These are phyloP conservation scores for Anethum foeniculum DNA, from an alignment of 140 eudicot genomes.

Conservation along the genomic window DNA sequence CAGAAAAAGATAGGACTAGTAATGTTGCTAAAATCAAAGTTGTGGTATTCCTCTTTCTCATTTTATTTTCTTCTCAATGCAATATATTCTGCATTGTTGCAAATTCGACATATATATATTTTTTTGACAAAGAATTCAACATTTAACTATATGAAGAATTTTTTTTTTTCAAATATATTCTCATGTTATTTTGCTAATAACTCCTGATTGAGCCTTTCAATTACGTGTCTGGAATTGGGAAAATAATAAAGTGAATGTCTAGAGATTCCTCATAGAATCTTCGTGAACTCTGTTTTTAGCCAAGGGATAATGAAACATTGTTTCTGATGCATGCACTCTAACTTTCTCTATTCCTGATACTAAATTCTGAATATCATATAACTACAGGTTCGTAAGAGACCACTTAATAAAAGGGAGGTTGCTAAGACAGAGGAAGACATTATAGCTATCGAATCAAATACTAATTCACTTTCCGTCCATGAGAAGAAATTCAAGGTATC, in stretches of 20 bases:
- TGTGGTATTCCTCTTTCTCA: conserved; percentile 40
- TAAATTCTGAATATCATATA: background rate
- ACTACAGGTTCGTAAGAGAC: conserved; percentile 60
- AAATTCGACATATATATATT: background rate
- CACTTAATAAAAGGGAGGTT: conserved; percentile 62
- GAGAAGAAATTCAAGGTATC: conserved; percentile 58
- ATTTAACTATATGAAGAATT: too few relatives aligned
- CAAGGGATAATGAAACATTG: background rate
- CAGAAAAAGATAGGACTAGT: conserved; percentile 45
- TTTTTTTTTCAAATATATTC: too few relatives aligned
- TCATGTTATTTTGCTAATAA: too few relatives aligned
- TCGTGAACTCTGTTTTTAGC: background rate
- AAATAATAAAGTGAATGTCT: background rate
- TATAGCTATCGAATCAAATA: conserved; percentile 32
- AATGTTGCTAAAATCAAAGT: conserved; percentile 74
- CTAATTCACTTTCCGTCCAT: conserved; percentile 45
- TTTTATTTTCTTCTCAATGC: background rate
- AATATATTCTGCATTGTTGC: background rate
- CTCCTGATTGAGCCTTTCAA: background rate
- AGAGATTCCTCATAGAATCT: background rate
- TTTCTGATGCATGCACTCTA: background rate
- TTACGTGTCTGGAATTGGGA: background rate
- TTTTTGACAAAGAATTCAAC: too few relatives aligned
- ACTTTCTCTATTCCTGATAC: background rate
- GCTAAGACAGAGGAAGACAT: conserved; percentile 59